Evolutionary conservation across 78 protist genomes (phyloP), one percentile per base, ranked within the genome.

Genomic region (Neovahlkampfia damariscottae): DNA sequence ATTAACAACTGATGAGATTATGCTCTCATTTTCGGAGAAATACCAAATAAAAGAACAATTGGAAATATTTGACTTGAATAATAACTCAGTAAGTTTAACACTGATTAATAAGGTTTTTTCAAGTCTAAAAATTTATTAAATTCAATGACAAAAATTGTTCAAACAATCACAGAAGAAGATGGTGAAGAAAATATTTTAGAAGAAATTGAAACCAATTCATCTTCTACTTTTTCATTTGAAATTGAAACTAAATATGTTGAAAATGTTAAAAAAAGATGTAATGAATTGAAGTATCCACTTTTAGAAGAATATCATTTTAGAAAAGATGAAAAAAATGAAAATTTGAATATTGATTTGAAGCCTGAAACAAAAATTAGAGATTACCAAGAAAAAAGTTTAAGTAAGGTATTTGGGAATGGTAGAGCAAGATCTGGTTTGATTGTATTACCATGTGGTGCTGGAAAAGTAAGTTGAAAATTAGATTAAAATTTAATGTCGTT

Each of bases 381-480:
- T 29, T 90, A 90, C 71, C 97, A 94, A 84, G 92, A 85, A 76
- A 74, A 38, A 2, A 0, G 70, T 38, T 68, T 85, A 32, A 10
- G 62, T 1, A 82, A 76, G 30, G 76, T 85, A 74, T 85, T 85
- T 38, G 62, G 41, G 8, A 8, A 36, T 27, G 83, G 35, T 2
- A 4, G 38, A 70, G 99, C 99, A 30, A 86, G 98, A 31, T 91
- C 96, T 0, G 99, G 99, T 10, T 75, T 98, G 28, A 91, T 98
- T 70, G 98, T 95, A 9, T 83, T 98, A 6, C 99, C 99, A 5
- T 98, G 99, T 70, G 99, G 99, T 67, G 98, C 98, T 2, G 99
- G 99, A 41, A 98, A 98, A n/a, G n/a, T n/a, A n/a, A n/a, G n/a
- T n/a, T n/a, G n/a, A n/a, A n/a, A n/a, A n/a, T n/a, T n/a, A n/a